Percentiles rank a stretch among this genome's conserved stretches.
Conservation (phyloP, 225 moss, liverwort and hornwort species). For the Pseudoscleropodium purum region DNA sequence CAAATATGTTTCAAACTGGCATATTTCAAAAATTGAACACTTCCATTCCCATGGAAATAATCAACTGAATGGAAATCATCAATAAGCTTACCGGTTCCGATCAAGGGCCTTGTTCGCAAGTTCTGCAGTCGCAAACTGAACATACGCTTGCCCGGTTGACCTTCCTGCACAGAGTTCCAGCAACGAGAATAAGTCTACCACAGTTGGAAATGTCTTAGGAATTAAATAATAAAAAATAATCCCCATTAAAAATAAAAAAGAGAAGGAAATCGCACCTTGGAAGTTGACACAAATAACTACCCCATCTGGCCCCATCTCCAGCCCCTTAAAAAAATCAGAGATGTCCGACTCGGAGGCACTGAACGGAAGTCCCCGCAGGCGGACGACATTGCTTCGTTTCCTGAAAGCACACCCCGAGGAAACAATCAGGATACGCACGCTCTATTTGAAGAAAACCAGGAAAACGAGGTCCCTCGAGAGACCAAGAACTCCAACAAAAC, state of each 20-base stretch:
- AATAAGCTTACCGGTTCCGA: constrained; percentile 65
- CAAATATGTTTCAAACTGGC: not conserved
- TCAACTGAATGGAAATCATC: not conserved
- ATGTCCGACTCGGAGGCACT: constrained; percentile 98
- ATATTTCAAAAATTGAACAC: not conserved
- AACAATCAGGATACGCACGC: not conserved
- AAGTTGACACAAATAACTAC: constrained; percentile 99
- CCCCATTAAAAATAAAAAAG: not conserved
- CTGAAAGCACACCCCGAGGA: constrained; percentile 32
- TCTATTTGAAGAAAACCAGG: not conserved
- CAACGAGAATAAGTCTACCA: not conserved
- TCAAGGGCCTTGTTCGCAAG: constrained; percentile 98
- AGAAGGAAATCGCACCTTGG: constrained; percentile 50
- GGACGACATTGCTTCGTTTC: constrained; percentile 99
- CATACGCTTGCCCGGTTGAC: constrained; percentile 98
- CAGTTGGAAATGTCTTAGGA: not conserved
- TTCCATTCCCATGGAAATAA: not conserved
- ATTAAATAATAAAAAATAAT: not conserved
- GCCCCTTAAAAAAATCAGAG: constrained; percentile 98
- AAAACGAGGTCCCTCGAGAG: not conserved
- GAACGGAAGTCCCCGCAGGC: constrained; percentile 95
- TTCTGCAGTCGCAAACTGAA: constrained; percentile 92
- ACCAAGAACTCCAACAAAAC: not conserved
- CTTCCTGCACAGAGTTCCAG: constrained; percentile 32
- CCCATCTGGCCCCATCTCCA: constrained; percentile 99